phyloP scores from a whole-genome alignment of 2,329 filamentous ascomycete species.

The Bipolaris bicolor region DNA sequence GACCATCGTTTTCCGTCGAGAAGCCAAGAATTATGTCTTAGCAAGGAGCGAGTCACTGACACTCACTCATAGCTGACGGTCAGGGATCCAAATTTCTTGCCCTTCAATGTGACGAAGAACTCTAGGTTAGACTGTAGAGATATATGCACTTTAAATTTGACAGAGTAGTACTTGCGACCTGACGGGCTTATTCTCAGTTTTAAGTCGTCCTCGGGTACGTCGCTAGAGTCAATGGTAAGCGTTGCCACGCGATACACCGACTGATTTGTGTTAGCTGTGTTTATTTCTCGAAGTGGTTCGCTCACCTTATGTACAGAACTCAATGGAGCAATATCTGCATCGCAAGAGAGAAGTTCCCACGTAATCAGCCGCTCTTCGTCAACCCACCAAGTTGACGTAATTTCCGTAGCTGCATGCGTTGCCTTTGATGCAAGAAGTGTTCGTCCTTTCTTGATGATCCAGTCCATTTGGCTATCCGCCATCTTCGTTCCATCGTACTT shows the following conservation, averaged over 20 bases:
- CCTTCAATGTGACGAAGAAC: constrained; percentile 16
- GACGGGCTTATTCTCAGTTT: rapidly evolving
- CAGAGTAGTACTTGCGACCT: not conserved
- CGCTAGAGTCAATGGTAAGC: constrained; percentile 16
- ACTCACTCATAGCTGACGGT: constrained; percentile 18
- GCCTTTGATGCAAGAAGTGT: constrained; percentile 9
- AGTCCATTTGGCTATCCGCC: constrained; percentile 15
- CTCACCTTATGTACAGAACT: not conserved
- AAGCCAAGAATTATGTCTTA: not conserved
- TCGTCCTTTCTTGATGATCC: constrained; percentile 26
- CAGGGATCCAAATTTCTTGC: constrained; percentile 21
- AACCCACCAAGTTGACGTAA: not conserved
- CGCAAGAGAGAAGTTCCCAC: constrained; percentile 1
- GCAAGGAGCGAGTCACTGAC: not conserved
- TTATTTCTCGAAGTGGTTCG: rapidly evolving
- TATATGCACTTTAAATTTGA: constrained; percentile 15
- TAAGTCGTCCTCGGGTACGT: constrained; percentile 14
- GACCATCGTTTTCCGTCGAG: not conserved
- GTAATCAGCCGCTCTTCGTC: not conserved
- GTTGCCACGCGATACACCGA: constrained; percentile 15
- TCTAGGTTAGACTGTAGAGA: constrained; percentile 27
- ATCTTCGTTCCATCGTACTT: not conserved
- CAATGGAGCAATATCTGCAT: not conserved
- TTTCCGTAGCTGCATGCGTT: constrained; percentile 16
- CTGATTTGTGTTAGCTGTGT: not conserved